Base-by-base conservation (phyloP, 345 rosid genomes). In the Salix exigua region DNA sequence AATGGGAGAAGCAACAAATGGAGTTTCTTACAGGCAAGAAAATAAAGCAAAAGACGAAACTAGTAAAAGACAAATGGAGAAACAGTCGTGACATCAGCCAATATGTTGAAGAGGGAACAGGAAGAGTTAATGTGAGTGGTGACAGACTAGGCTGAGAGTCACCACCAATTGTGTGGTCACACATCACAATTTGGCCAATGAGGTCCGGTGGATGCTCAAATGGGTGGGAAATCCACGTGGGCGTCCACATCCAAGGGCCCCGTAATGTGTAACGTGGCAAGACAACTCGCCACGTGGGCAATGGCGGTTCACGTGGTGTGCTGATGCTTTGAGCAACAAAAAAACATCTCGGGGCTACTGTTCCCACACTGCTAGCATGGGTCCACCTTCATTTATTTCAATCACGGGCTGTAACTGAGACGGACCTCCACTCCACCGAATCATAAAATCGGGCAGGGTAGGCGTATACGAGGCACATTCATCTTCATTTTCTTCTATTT, bases 91-190 rank as follows among this genome's bases (percentile, higher is more conserved):
- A 33, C 35, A 42, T 62, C 46, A 42, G 70, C 72, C 74, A 70
- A 62, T 66, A 51, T 53, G 33, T 66, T 18, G 58, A 21, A 5
- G 25, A 14, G 75, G 75, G 71, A 72, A 70, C 84, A 71, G 6
- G 28, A 74, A 74, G 55, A 82, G 68, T 82, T n/a, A 84, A 80
- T 78, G 77, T 35, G 87, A 82, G 19, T 69, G 79, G 66, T 77
- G 81, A 82, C 81, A 40, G 25, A 68, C 62, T 60, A 44, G 33
- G 73, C 35, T 69, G 81, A 40, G 76, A 73, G 70, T 28, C 71
- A 51, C 68, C 38, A 5, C 18, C 31, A 42, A 23, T 6, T 6
- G 4, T 33, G 21, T 6, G 71, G 14, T 77, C 71, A 53, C 71
- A 48, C 28, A 66, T 60, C 9, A 61, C 50, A 70, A 50, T n/a